Conservation (phyloP, 2,329 filamentous ascomycete genomes). For the Fusarium napiforme region DNA sequence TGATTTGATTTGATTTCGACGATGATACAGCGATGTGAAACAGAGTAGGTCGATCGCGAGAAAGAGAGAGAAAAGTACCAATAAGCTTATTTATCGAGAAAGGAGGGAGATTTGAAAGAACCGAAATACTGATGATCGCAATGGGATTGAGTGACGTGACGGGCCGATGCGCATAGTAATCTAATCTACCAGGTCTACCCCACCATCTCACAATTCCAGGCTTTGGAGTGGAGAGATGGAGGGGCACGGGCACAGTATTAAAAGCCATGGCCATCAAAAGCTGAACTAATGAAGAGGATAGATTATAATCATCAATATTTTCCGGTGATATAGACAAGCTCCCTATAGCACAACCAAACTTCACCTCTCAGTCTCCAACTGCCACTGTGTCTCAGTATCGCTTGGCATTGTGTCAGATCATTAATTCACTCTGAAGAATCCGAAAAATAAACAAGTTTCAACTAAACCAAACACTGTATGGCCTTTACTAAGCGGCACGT, state of each 20-base stretch:
- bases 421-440: not conserved
- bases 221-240: conserved; percentile 38
- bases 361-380: not conserved
- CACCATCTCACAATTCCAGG: conserved; percentile 39
- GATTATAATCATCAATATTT: not conserved
- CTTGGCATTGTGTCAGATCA: not conserved
- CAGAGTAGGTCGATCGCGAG: conserved; percentile 1
- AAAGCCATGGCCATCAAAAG: not conserved
- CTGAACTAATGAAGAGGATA: not conserved
- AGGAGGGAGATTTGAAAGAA: conserved; percentile 22
- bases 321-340: conserved; percentile 25
- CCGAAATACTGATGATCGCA: conserved; percentile 38
- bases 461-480: conserved; percentile 16
- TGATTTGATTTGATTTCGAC: conserved; percentile 40
- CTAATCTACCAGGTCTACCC: conserved; percentile 30
- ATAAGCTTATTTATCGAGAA: not conserved
- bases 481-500: conserved; percentile 17
- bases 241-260: conserved; percentile 30
- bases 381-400: not conserved
- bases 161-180: conserved; percentile 38
- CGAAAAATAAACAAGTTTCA: not conserved
- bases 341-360: conserved; percentile 10
- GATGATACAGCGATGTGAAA: not conserved
- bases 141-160: conserved; percentile 39
- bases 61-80: not conserved